These are phyloP conservation scores for Osmanthus fragrans DNA, from an alignment of 257 asterid species.

Conservation along the genomic window DNA sequence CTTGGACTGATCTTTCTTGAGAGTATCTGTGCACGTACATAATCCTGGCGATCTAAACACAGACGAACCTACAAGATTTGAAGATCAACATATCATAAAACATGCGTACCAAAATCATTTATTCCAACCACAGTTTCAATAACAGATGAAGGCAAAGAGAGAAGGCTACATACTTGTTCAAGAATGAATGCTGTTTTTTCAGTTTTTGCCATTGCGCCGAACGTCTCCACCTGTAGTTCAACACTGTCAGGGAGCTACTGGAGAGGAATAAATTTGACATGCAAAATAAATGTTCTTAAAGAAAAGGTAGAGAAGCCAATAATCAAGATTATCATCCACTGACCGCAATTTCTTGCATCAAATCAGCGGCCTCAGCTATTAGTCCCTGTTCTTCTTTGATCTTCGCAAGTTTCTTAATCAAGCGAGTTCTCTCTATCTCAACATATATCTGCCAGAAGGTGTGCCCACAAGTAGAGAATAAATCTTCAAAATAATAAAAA, in stretches of 20 bases:
- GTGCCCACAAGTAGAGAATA: neutral
- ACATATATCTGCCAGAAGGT: conserved; percentile 71
- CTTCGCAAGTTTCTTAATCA: conserved; percentile 89
- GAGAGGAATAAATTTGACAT: neutral
- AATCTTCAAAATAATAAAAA: neutral
- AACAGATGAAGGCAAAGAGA: conserved; percentile 11
- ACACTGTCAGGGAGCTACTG: conserved; percentile 4
- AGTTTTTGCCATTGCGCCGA: conserved; percentile 99
- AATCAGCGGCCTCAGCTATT: conserved; percentile 92
- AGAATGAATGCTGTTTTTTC: conserved; percentile 97
- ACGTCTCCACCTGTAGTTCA: conserved; percentile 76
- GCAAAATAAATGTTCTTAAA: neutral
- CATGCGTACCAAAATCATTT: conserved; percentile 7
- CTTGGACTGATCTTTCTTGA: conserved; percentile 93
- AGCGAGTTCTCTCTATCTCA: conserved; percentile 96
- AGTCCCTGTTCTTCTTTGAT: conserved; percentile 90
- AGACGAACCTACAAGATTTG: conserved; percentile 72
- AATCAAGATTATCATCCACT: conserved; percentile 28
- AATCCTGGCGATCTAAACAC: conserved; percentile 91
- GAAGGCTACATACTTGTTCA: conserved; percentile 67
- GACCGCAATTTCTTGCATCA: conserved; percentile 99
- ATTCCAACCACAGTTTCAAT: conserved; percentile 14
- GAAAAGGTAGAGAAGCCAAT: neutral
- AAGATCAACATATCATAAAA: conserved; percentile 16
- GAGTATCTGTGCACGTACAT: conserved; percentile 95